phyloP scores from a whole-genome alignment of 1,139 yeast genomes.

The Pneumocystis canis region DNA sequence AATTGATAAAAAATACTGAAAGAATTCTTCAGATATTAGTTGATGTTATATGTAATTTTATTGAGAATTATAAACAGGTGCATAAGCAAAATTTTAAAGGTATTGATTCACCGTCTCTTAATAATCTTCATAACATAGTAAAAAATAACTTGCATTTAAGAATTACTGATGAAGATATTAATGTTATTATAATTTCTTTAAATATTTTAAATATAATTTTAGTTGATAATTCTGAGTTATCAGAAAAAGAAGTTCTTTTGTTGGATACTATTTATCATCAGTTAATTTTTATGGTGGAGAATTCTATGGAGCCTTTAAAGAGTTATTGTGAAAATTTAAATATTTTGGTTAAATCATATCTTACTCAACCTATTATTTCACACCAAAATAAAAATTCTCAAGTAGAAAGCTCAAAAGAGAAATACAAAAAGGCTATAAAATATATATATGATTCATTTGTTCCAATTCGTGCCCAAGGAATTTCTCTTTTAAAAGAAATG shows the following conservation, averaged over 20 bases:
- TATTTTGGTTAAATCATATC: conserved; percentile 4
- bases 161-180: not conserved
- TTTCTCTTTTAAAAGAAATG: conserved; percentile 47
- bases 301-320: not conserved
- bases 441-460: conserved; percentile 56
- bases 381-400: not conserved
- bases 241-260: not conserved
- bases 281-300: not conserved
- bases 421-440: conserved; percentile 17
- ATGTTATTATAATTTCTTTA: not conserved
- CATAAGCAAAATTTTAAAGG: not conserved
- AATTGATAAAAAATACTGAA: not conserved
- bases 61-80: not conserved
- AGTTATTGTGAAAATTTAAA: conserved; percentile 1
- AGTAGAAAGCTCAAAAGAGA: conserved; percentile 30
- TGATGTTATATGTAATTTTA: not conserved
- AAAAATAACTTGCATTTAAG: not conserved
- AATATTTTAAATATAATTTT: not conserved
- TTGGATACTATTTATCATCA: not conserved
- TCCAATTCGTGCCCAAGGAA: conserved; percentile 79
- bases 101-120: not conserved
- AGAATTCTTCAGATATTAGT: not conserved
- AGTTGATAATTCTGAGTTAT: not conserved
- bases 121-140: not conserved
- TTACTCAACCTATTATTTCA: conserved; percentile 4